Percentiles rank a stretch among this genome's conserved stretches.
Conservation (phyloP, 441 rosid genomes). For the Theobroma grandiflorum region DNA sequence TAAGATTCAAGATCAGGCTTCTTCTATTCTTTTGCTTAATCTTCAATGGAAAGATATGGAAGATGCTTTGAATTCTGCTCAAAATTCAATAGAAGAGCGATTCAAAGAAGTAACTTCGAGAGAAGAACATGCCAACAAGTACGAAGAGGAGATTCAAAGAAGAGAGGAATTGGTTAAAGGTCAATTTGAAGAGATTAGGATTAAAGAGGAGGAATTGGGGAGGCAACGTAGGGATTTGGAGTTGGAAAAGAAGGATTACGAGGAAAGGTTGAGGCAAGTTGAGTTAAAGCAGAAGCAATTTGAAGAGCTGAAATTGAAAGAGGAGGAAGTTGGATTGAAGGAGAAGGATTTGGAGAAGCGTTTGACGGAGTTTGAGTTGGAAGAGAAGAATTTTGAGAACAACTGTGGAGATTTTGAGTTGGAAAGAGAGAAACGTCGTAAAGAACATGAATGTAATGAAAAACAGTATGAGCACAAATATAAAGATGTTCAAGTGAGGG, state of each 20-base stretch:
- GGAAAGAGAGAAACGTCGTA: neutral
- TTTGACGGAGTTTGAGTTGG: neutral
- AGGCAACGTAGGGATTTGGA: conserved; percentile 20
- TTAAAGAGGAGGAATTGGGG: conserved; percentile 15
- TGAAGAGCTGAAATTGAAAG: neutral
- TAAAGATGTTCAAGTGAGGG: neutral
- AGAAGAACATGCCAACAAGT: conserved; percentile 12
- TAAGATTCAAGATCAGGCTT: conserved; percentile 17
- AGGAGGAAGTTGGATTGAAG: conserved; percentile 2
- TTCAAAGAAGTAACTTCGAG: conserved; percentile 3
- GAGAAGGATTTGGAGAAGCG: neutral
- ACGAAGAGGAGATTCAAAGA: neutral
- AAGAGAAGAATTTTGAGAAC: neutral
- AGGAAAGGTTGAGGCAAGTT: neutral
- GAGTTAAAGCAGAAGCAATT: conserved; percentile 1
- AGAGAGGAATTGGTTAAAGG: neutral
- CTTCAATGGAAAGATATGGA: conserved; percentile 22
- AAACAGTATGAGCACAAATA: conserved; percentile 24
- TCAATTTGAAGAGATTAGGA: neutral
- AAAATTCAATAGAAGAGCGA: neutral
- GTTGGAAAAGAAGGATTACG: neutral
- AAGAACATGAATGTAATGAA: conserved; percentile 26
- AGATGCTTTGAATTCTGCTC: neutral
- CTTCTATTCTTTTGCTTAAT: conserved; percentile 18
- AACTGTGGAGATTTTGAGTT: neutral